Evolutionary conservation across 345 rosid genomes (phyloP), one percentile per base, ranked within the genome.

Genomic region (Aquilaria sinensis): DNA sequence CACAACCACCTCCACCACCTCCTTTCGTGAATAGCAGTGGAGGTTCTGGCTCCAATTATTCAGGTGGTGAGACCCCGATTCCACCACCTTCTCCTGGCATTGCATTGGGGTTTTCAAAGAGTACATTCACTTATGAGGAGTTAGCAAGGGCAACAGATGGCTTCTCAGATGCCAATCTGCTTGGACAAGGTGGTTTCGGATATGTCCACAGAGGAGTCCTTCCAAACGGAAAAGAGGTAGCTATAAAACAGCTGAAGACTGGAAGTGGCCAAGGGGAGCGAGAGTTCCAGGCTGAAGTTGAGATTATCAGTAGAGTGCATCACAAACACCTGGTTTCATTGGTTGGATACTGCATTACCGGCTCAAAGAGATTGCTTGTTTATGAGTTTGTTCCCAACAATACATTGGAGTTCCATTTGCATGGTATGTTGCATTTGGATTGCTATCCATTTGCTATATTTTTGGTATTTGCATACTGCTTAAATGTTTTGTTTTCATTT

Each of bases 131-230:
- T 1, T 81, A 76, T 3, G 85, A 81, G 65, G 87, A 85, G 75
- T 63, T 88, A 10, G 76, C 75, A 3, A 72, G 75, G 70, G 95
- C 95, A 3, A 85, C 87, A 0, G 68, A 77, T 68, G 89, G 83
- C 5, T 87, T 87, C 77, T 85, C 85, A 9, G 84, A 77, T 4
- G 74, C 90, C 4, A 87, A 87, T 62, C 79, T 83, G 51, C 74
- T 87, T 1, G 89, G 95, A 14, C 83, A 83, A 75, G 95, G 95
- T 0, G 91, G 95, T 51, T 85, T 83, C 12, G 87, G 91, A 12
- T 78, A 73, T n/a, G 95, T 83, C 68, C 84, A 85, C 68, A 88
- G 58, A 56, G 95, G 95, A 62, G 75, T 81, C 33, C 81, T 88
- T 51, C 81, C 89, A 12, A 75, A 78, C 67, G 87, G 87, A 30